Evolutionary conservation across 106 monocot species (phyloP).

Genomic region (Platanthera guangdongensis): DNA sequence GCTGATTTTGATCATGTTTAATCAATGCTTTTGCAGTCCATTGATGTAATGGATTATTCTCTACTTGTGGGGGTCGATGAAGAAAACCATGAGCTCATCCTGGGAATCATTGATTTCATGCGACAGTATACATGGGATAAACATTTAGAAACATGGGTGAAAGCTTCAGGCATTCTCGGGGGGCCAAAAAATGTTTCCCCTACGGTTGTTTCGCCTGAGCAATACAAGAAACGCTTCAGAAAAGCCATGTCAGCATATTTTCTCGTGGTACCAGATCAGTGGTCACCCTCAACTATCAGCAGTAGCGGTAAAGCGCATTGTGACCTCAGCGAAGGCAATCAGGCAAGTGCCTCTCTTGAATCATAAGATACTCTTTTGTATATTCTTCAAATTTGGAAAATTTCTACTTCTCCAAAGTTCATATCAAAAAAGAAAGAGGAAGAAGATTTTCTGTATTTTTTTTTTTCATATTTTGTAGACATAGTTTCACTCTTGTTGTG

Average conservation of each 20-base stretch:
- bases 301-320: constrained; percentile 25
- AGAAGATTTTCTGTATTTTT: neutral
- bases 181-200: constrained; percentile 73
- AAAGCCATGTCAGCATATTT: constrained; percentile 88
- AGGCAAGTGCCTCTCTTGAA: constrained; percentile 9
- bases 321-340: constrained; percentile 28
- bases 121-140: constrained; percentile 93
- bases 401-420: neutral
- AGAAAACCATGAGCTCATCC: constrained; percentile 60
- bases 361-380: constrained; percentile 15
- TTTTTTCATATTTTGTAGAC: neutral
- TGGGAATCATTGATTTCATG: constrained; percentile 96
- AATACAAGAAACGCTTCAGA: constrained; percentile 88
- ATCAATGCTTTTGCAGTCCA: constrained; percentile 36
- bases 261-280: constrained; percentile 83
- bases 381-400: neutral
- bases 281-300: constrained; percentile 37
- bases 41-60: constrained; percentile 95
- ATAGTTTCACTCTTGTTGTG: neutral
- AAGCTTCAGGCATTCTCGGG: constrained; percentile 69
- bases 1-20: neutral
- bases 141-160: constrained; percentile 88
- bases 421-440: neutral
- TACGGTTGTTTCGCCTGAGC: constrained; percentile 73
- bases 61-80: constrained; percentile 76